Base-by-base conservation (phyloP, 2,329 filamentous ascomycete species). In the Aphanocladium album region DNA sequence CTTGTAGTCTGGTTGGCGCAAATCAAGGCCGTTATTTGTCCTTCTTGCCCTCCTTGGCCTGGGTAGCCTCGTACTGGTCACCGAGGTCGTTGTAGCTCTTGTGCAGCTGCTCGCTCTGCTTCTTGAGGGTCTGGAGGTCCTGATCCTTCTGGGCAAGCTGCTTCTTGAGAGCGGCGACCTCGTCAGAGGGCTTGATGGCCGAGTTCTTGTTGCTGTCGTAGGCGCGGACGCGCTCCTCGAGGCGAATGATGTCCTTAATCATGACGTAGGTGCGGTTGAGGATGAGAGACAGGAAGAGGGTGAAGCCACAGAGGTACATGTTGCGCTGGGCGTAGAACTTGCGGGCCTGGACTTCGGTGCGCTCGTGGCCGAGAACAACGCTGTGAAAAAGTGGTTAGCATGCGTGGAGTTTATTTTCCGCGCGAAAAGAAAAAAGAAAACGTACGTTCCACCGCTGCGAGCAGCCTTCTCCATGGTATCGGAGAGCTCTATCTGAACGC, bases 321-420 rank as follows among this genome's bases (percentile, higher is more conserved):
- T 99, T 99, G 77, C 95, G 93, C 82, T 99, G 93, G 64, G 93
- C 96, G 85, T 99, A 99, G 83, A 99, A 99, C 80, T 99, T 99
- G 84, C 95, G 92, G 66, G 95, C 93, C 78, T 99, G 95, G 57
- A 98, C 93, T 79, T 99, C 95, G 85, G 96, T 92, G 66, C 95
- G 93, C 75, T 98, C 95, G 73, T 91, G 89, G 65, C 95, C 93
- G 70, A 97, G 86, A 62, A 93, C 87, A 56, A 87, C 85, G 19
- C 50, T 60, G 52, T 37, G 21, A 37, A n/a, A 4, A 25, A 14
- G 43, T 14, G 16, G 54, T 57, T 49, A 57, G 54, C 21, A 5
- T 35, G 35, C 35, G 35, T n/a, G 30, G 1, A 5, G 19, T 35
- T n/a, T 7, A 11, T 11, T n/a, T 49, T 17, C n/a, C n/a, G 35